phyloP scores from a whole-genome alignment of 805 yeast species.

The Schwanniomyces sp. region DNA sequence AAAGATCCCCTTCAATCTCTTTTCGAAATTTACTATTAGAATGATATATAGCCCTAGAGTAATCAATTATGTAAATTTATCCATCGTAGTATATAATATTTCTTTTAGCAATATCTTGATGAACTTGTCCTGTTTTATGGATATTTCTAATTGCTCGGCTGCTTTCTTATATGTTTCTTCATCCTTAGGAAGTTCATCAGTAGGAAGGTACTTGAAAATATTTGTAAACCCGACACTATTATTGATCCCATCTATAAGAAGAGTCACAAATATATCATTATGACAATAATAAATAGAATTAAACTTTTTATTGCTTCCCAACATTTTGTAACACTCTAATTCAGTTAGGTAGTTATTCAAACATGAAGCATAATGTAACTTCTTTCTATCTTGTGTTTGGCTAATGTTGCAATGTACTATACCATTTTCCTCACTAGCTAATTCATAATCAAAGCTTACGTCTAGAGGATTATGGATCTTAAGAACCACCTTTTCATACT shows the following conservation, averaged over 20 bases:
- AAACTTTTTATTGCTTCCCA: background rate
- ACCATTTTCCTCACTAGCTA: background rate
- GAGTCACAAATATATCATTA: background rate
- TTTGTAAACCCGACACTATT: background rate
- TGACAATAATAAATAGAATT: background rate
- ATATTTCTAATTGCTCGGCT: slow-evolving; percentile 5
- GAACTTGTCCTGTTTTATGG: slow-evolving; percentile 5
- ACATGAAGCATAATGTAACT: no score
- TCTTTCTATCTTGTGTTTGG: background rate
- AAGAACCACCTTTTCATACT: background rate
- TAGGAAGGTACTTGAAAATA: background rate
- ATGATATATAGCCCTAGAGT: background rate
- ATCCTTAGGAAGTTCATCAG: background rate
- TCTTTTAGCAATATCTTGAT: slow-evolving; percentile 3
- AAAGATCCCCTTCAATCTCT: no score
- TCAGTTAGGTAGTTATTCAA: no score
- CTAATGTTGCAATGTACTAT: background rate
- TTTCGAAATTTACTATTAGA: background rate
- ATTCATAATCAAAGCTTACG: background rate
- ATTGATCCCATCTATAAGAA: background rate
- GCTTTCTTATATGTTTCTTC: background rate
- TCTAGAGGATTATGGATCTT: background rate
- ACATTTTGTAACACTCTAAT: background rate
- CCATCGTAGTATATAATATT: slow-evolving; percentile 3
- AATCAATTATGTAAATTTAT: slow-evolving; percentile 4